phyloP scores from a whole-genome alignment of 495 filamentous ascomycete genomes.

The Lasiosphaeria miniovina region DNA sequence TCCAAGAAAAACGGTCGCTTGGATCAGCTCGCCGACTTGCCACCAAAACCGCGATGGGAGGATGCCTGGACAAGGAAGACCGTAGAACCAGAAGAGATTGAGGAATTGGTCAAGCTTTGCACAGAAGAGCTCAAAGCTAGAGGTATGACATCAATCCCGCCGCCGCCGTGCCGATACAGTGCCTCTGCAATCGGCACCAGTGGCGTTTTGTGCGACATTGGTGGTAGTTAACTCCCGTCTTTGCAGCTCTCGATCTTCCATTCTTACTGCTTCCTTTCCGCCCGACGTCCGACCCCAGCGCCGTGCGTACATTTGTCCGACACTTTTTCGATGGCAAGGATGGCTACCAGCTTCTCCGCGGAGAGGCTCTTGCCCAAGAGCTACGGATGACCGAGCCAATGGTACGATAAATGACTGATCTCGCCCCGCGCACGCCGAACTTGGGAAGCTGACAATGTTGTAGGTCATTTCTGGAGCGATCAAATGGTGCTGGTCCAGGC shows the following conservation, averaged over 20 bases:
- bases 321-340: slow-evolving; percentile 79
- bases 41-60: slow-evolving; percentile 73
- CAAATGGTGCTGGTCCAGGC: slow-evolving; percentile 98
- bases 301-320: slow-evolving; percentile 85
- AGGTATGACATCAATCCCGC: slow-evolving; percentile 61
- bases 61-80: slow-evolving; percentile 86
- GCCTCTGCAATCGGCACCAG: slow-evolving; percentile 6
- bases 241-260: slow-evolving; percentile 76
- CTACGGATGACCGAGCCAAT: slow-evolving; percentile 90
- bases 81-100: slow-evolving; percentile 85
- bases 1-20: slow-evolving; percentile 58
- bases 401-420: slow-evolving; percentile 49
- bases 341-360: slow-evolving; percentile 51
- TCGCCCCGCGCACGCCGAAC: background rate
- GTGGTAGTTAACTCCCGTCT: slow-evolving; percentile 34
- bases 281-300: slow-evolving; percentile 85
- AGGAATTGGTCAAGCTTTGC: slow-evolving; percentile 78
- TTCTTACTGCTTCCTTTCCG: slow-evolving; percentile 96
- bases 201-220: slow-evolving; percentile 16
- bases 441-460: slow-evolving; percentile 18
- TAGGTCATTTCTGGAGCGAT: slow-evolving; percentile 90
- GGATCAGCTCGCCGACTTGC: slow-evolving; percentile 43
- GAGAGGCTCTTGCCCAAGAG: slow-evolving; percentile 75
- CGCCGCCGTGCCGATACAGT: slow-evolving; percentile 17
- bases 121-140: slow-evolving; percentile 88